phyloP scores from a whole-genome alignment of 805 yeast species.

The Wickerhamiella hasegawae region DNA sequence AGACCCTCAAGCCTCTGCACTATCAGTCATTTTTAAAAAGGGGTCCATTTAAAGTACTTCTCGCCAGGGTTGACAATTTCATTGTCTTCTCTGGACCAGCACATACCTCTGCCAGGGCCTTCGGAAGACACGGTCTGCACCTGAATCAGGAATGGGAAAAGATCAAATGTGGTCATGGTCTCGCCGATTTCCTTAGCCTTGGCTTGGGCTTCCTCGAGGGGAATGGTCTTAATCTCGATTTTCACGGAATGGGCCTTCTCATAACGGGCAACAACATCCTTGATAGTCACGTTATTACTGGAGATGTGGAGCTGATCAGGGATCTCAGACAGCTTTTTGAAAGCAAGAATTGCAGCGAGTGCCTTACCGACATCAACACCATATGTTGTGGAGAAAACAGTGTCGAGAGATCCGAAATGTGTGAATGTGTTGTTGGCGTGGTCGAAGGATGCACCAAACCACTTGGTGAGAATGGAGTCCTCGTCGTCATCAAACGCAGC shows the following conservation, averaged over 20 bases:
- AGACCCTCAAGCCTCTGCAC: no score
- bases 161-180: no score
- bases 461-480: conserved; percentile 12
- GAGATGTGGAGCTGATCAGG: conserved; percentile 31
- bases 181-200: not conserved
- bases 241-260: conserved; percentile 25
- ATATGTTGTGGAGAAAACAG: conserved; percentile 24
- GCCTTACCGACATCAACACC: conserved; percentile 30
- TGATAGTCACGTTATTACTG: conserved; percentile 26
- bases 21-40: no score
- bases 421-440: conserved; percentile 22
- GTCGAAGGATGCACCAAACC: conserved; percentile 22
- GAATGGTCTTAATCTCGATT: not conserved
- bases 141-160: no score
- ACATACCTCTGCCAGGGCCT: conserved; percentile 28
- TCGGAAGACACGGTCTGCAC: not conserved
- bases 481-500: conserved; percentile 7
- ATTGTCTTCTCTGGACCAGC: conserved; percentile 21
- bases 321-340: conserved; percentile 21
- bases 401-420: conserved; percentile 27
- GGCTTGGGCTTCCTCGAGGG: not conserved
- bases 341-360: conserved; percentile 27
- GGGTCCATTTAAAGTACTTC: conserved; percentile 4
- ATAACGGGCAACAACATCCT: conserved; percentile 27
- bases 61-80: conserved; percentile 27